These are phyloP conservation scores for Cutaneotrichosporon curvatum DNA, from an alignment of 1,284 basidiomycete genomes.

Conservation along the genomic window DNA sequence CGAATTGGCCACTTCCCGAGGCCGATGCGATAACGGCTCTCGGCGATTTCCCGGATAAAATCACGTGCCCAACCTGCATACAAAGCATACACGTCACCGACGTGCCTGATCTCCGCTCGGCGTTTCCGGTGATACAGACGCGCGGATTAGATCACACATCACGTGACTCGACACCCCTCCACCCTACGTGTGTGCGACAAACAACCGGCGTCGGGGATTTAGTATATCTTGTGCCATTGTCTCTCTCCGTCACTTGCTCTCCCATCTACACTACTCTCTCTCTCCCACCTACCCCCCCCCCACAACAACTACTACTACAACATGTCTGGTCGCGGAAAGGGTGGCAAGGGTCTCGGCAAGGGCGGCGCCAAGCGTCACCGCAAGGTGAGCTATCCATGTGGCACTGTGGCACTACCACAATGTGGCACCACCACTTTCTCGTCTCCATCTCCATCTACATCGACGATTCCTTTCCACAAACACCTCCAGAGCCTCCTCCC, in stretches of 20 bases:
- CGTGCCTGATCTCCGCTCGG: neutral
- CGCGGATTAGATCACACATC: neutral
- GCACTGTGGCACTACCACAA: neutral
- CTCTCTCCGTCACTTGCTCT: neutral
- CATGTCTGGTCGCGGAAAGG: conserved; percentile 75
- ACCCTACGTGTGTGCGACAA: too few relatives aligned
- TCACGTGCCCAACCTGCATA: too few relatives aligned
- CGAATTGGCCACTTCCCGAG: too few relatives aligned
- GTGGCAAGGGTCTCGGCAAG: conserved; percentile 72
- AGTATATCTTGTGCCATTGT: too few relatives aligned
- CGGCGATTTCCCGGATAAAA: too few relatives aligned
- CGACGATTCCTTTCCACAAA: neutral
- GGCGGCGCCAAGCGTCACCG: conserved; percentile 84
- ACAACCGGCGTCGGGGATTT: too few relatives aligned
- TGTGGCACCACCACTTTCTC: neutral
- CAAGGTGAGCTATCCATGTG: conserved; percentile 45
- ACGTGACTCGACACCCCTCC: neutral
- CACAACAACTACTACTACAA: conserved; percentile 19
- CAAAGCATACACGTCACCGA: neutral
- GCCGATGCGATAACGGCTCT: too few relatives aligned
- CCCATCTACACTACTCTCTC: too few relatives aligned
- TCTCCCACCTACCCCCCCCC: conserved; percentile 14
- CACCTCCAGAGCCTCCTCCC: neutral
- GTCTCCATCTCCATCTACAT: neutral
- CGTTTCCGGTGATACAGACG: neutral